A percentile compares a stretch with the other conserved stretches of the same genome.
phyloP scores from a whole-genome alignment of 208 protist genomes.

The Phytomonas sp. region DNA sequence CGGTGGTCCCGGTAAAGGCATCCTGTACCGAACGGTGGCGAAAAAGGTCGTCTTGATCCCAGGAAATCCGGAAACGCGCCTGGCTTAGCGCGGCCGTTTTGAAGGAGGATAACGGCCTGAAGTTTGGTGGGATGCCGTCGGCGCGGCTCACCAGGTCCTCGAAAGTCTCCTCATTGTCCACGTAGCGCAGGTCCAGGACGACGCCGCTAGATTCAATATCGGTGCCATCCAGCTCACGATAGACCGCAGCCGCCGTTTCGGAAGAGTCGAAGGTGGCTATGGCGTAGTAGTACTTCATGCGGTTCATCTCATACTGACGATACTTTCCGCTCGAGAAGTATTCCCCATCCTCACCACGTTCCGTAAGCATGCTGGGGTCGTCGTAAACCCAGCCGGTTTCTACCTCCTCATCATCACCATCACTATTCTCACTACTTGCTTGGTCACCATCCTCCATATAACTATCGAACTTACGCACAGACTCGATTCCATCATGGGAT shows the following conservation, averaged over 20 bases:
- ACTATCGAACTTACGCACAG: neutral
- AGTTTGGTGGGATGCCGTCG: constrained; percentile 68
- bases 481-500: neutral
- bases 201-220: constrained; percentile 94
- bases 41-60: constrained; percentile 87
- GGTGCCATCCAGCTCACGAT: constrained; percentile 92
- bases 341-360: constrained; percentile 80
- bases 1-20: constrained; percentile 77
- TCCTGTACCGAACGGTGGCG: constrained; percentile 79
- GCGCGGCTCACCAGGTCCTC: constrained; percentile 51
- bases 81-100: constrained; percentile 79
- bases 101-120: constrained; percentile 73
- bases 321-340: constrained; percentile 87
- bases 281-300: constrained; percentile 97
- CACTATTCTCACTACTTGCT: constrained; percentile 15
- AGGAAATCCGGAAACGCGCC: constrained; percentile 86
- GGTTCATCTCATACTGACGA: constrained; percentile 90
- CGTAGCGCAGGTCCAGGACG: constrained; percentile 93
- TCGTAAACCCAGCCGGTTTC: constrained; percentile 65
- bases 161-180: constrained; percentile 92
- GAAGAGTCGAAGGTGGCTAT: constrained; percentile 91
- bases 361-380: constrained; percentile 58
- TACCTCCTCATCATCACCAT: constrained; percentile 36
- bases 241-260: constrained; percentile 88
- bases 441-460: neutral